These are phyloP conservation scores for Beauveria varroae DNA, from an alignment of 2,329 filamentous ascomycete species.

Conservation along the genomic window DNA sequence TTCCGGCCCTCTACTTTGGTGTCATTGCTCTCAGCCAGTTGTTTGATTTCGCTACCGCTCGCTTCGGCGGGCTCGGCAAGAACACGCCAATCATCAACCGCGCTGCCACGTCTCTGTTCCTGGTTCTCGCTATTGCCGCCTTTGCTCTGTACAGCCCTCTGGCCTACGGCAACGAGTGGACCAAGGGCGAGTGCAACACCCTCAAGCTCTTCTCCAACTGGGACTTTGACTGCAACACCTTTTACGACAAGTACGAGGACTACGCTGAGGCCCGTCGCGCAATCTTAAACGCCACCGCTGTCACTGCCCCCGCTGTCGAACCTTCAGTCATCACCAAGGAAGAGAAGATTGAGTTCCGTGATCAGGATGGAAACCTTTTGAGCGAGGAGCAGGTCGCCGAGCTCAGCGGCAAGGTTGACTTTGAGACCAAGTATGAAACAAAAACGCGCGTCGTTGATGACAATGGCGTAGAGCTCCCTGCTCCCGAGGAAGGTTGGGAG, in stretches of 20 bases:
- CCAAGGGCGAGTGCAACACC: conserved; percentile 73
- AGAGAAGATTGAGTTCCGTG: conserved; percentile 87
- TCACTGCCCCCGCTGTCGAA: conserved; percentile 35
- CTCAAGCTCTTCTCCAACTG: conserved; percentile 83
- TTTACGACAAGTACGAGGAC: conserved; percentile 50
- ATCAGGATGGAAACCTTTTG: conserved; percentile 86
- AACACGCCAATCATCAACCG: conserved; percentile 68
- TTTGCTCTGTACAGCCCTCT: conserved; percentile 85
- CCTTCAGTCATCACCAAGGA: conserved; percentile 51
- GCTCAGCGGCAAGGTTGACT: conserved; percentile 87
- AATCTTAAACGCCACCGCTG: conserved; percentile 27
- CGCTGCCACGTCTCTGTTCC: conserved; percentile 63
- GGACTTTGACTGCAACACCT: conserved; percentile 98
- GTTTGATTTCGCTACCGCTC: conserved; percentile 75
- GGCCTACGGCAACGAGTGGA: conserved; percentile 92
- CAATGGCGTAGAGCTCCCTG: conserved; percentile 66
- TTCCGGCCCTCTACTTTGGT: conserved; percentile 92
- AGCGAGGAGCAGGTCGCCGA: conserved; percentile 74
- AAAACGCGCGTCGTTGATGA: conserved; percentile 76
- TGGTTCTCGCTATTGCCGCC: conserved; percentile 64
- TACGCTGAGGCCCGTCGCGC: conserved; percentile 32
- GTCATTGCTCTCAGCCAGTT: conserved; percentile 83
- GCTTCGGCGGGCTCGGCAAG: conserved; percentile 61
- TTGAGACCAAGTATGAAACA: conserved; percentile 95
- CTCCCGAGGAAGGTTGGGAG: conserved; percentile 33